A percentile compares a stretch with the other conserved stretches of the same genome.
Conservation (phyloP, 768 basidiomycete genomes). For the Mycena kentingensis region DNA sequence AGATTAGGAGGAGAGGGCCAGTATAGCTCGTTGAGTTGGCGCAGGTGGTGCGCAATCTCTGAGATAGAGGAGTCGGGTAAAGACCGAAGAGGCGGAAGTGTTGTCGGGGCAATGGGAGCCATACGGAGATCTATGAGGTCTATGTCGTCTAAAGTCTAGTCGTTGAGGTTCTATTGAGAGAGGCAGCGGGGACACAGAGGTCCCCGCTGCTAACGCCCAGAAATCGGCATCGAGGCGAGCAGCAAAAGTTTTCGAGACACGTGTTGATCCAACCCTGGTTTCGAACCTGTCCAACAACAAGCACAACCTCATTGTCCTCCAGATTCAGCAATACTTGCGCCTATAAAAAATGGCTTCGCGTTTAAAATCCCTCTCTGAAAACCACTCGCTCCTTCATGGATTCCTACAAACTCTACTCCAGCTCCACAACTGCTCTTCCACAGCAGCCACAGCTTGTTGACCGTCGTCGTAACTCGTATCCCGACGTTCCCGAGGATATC, state of each 20-base stretch:
- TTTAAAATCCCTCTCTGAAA: too few species aligned
- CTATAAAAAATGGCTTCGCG: too few species aligned
- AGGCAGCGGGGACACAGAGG: conserved; percentile 40
- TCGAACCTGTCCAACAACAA: neutral
- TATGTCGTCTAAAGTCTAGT: conserved; percentile 23
- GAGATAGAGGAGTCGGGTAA: conserved; percentile 38
- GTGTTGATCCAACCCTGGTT: too few species aligned
- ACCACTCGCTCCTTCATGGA: too few species aligned
- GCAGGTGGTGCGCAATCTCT: conserved; percentile 43
- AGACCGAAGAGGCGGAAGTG: conserved; percentile 58
- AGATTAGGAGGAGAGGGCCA: conserved; percentile 40
- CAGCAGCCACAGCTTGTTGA: conserved; percentile 28
- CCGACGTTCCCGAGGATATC: conserved; percentile 80
- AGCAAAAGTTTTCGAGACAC: conserved; percentile 6
- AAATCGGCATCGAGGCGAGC: conserved; percentile 47
- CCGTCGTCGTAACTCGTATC: conserved; percentile 51
- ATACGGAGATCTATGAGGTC: conserved; percentile 21
- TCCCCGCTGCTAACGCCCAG: conserved; percentile 56
- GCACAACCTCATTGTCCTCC: too few species aligned
- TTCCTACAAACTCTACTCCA: conserved; percentile 41
- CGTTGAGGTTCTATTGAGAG: conserved; percentile 12
- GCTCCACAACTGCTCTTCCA: conserved; percentile 37
- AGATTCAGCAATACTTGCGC: too few species aligned
- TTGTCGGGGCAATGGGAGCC: conserved; percentile 38
- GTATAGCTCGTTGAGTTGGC: conserved; percentile 53